Percentiles rank a stretch among this genome's conserved stretches.
These are phyloP conservation scores for Colletotrichum phormii DNA, from an alignment of 2,329 filamentous ascomycete species.

Conservation along the genomic window DNA sequence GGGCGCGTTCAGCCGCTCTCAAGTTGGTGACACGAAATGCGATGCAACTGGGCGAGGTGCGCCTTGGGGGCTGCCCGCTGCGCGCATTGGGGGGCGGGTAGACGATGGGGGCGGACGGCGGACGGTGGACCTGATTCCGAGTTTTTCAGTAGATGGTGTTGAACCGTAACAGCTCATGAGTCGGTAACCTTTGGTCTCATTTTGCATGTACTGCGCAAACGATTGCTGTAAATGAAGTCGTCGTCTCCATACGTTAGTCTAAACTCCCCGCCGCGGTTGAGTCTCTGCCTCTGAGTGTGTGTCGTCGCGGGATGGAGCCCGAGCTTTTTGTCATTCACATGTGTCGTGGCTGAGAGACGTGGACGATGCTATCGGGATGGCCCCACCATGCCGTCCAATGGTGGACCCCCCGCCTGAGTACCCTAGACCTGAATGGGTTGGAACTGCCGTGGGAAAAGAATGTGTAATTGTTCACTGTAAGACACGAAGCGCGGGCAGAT, in stretches of 20 bases:
- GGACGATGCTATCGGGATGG: constrained; percentile 22
- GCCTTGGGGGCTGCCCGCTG: neutral
- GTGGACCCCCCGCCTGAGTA: neutral
- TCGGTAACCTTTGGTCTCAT: neutral
- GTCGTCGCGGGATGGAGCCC: neutral
- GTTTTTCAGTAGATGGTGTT: neutral
- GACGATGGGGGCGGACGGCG: neutral
- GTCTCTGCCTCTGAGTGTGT: neutral
- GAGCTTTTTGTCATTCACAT: constrained; percentile 34
- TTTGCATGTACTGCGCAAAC: neutral
- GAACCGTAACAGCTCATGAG: neutral
- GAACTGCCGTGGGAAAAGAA: constrained; percentile 15
- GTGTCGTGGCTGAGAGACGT: constrained; percentile 29
- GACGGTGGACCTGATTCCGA: neutral
- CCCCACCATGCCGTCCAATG: constrained; percentile 24
- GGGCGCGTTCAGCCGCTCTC: constrained; percentile 15
- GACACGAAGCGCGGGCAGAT: neutral
- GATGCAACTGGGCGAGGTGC: too few relatives aligned
- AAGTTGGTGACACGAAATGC: constrained; percentile 1
- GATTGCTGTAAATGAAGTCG: neutral
- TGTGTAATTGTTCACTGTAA: constrained; percentile 34
- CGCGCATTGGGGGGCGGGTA: neutral
- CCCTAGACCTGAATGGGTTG: constrained; percentile 15
- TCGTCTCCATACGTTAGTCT: neutral
- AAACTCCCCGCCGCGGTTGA: neutral